Base-by-base conservation (phyloP, 176 grass and related monocot species). In the Avena eriantha region DNA sequence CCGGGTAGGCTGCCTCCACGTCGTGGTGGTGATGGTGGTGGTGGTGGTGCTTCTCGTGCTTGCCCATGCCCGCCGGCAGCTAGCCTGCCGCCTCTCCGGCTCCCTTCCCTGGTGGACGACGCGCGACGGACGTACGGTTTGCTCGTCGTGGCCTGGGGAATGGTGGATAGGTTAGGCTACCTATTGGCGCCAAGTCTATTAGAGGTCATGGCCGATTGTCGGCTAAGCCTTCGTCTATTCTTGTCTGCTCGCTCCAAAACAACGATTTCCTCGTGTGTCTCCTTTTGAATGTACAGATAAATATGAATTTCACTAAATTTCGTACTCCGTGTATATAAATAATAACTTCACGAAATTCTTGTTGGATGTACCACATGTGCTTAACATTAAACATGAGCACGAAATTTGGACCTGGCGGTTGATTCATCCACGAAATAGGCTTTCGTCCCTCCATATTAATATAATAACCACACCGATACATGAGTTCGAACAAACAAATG, bases 1-100 rank as follows among this genome's bases (percentile, higher is more conserved):
- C 46, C 48, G 85, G 85, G 48, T 79, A 61, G 65, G 87, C 78
- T 29, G 78, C 67, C 90, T 92, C 93, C 22, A 87, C 35, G 85
- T 95, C 90, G 41, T 83, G 31, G 68, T 68, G 63, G 77, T 77
- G 41, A 65, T 72, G 80, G 82, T 61, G 39, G 6, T 41, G 39
- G 6, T 41, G 58, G 63, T 78, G 54, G 78, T 78, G 83, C 11
- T 61, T 82, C 31, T 73, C 58, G 11, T 84, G 56, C 89, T 91
- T 91, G 24, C 89, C 89, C 89, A 91, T 88, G 57, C 41, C 54
- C 24, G 10, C 54, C 24, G 10, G 39, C 39, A 41, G 36, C 53
- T 55, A 55, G 46, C 46, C 46, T 2, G 46, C 46, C 46, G 10
- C 46, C 46, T 47, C 46, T 47, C 10, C 46, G 46, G 46, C 8